Evolutionary conservation across 75 land plant species (phyloP).

Genomic region (Pinus tabuliformis): DNA sequence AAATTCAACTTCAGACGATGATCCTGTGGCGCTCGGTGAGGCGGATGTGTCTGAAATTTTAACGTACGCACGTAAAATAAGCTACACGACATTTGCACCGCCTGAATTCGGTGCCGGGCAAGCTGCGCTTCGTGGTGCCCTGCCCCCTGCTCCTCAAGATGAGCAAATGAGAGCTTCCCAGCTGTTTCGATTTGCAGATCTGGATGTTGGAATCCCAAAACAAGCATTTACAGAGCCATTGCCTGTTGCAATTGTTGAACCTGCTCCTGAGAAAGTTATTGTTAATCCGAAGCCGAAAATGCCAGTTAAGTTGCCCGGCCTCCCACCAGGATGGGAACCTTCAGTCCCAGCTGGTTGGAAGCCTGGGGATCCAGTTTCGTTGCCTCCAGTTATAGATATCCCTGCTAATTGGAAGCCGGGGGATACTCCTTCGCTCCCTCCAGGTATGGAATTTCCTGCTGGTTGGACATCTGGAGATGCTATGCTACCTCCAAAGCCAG

Average conservation of each 20-base stretch:
- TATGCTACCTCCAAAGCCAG: slow-evolving; percentile 17
- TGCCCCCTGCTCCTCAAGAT: slow-evolving; percentile 94
- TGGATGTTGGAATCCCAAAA: slow-evolving; percentile 80
- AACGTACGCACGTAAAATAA: slow-evolving; percentile 80
- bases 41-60: slow-evolving; percentile 60
- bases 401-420: slow-evolving; percentile 95
- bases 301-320: too few species aligned
- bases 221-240: slow-evolving; percentile 6
- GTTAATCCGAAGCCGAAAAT: slow-evolving; percentile 3
- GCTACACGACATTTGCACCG: slow-evolving; percentile 96
- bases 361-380: slow-evolving; percentile 72
- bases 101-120: slow-evolving; percentile 83
- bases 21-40: slow-evolving; percentile 11
- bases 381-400: slow-evolving; percentile 55
- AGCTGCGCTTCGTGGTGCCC: slow-evolving; percentile 70
- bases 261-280: neutral
- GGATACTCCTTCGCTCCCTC: slow-evolving; percentile 68
- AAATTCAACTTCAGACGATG: slow-evolving; percentile 6
- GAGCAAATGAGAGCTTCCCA: slow-evolving; percentile 90
- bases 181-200: slow-evolving; percentile 57
- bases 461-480: slow-evolving; percentile 31
- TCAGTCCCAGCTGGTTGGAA: slow-evolving; percentile 90
- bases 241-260: neutral
- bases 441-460: slow-evolving; percentile 30
- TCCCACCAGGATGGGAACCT: slow-evolving; percentile 73